These are phyloP conservation scores for Plasmodium sp. DNA, from an alignment of 169 alveolate species.

Conservation along the genomic window DNA sequence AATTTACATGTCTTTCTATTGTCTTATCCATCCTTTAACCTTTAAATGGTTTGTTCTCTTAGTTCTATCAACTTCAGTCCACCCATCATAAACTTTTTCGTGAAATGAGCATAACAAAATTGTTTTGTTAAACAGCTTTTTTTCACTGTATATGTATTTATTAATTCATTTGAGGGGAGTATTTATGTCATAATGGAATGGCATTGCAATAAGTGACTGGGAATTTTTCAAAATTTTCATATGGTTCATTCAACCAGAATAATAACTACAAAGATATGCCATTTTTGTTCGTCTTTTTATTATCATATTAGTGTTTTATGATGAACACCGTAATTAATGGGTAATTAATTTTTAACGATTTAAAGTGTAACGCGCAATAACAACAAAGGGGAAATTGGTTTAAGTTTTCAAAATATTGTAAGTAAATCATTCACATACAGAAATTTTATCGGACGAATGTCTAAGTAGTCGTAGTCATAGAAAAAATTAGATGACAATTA, in stretches of 20 bases:
- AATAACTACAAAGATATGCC: not conserved
- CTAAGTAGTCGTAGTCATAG: not conserved
- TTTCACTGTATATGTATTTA: not conserved
- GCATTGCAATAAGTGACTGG: not conserved
- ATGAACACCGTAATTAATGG: not conserved
- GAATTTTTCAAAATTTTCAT: not conserved
- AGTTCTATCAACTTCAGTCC: not conserved
- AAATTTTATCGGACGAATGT: not conserved
- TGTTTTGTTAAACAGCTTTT: not conserved
- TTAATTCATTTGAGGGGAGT: not conserved
- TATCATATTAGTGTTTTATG: not conserved
- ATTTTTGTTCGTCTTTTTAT: not conserved
- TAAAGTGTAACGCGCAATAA: not conserved
- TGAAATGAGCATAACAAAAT: not conserved
- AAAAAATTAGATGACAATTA: not conserved
- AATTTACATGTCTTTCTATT: not conserved
- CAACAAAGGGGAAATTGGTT: not conserved
- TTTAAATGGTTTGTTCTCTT: not conserved
- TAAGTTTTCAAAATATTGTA: not conserved
- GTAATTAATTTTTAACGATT: not conserved
- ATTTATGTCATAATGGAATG: not conserved
- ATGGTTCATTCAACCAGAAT: not conserved
- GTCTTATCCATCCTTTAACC: not conserved
- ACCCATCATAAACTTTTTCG: not conserved
- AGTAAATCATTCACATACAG: not conserved